These are phyloP conservation scores for Ramaria rubella DNA, from an alignment of 768 basidiomycete species.

Conservation along the genomic window DNA sequence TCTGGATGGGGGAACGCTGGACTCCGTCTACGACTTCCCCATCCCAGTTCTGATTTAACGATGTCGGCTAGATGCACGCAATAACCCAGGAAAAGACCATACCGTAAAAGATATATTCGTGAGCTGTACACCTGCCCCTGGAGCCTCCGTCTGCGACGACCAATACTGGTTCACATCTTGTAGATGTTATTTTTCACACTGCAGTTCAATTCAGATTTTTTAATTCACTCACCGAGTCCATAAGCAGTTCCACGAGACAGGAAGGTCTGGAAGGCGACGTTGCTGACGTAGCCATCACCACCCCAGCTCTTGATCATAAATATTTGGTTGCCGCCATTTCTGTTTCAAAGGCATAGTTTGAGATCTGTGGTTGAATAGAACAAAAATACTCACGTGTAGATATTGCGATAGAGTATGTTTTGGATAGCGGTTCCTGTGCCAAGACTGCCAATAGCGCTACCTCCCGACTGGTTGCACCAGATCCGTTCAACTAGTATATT, in stretches of 20 bases:
- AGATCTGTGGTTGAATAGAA: neutral
- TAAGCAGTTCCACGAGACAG: slow-evolving; percentile 23
- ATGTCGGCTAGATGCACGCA: neutral
- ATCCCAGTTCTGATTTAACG: slow-evolving; percentile 21
- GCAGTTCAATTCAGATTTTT: neutral
- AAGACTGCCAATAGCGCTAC: slow-evolving; percentile 25
- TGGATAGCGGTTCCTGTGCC: slow-evolving; percentile 21
- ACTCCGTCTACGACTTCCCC: slow-evolving; percentile 22
- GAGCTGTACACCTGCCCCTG: slow-evolving; percentile 23
- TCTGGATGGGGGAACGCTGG: slow-evolving; percentile 20
- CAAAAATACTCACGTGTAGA: slow-evolving; percentile 18
- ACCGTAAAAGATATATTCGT: slow-evolving; percentile 25
- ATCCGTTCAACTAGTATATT: slow-evolving; percentile 27
- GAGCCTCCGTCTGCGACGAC: slow-evolving; percentile 17
- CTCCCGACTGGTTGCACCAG: slow-evolving; percentile 28
- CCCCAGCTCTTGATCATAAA: slow-evolving; percentile 25
- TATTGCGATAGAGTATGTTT: slow-evolving; percentile 22
- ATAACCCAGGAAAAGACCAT: neutral
- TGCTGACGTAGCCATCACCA: slow-evolving; percentile 19
- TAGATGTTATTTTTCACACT: neutral
- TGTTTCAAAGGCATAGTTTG: slow-evolving; percentile 10
- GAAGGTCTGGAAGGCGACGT: slow-evolving; percentile 26
- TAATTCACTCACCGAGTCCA: slow-evolving; percentile 12
- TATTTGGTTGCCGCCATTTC: slow-evolving; percentile 25
- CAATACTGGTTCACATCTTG: slow-evolving; percentile 24